Evolutionary conservation across 225 moss, liverwort and hornwort genomes (phyloP).

Genomic region (Lunularia cruciata): DNA sequence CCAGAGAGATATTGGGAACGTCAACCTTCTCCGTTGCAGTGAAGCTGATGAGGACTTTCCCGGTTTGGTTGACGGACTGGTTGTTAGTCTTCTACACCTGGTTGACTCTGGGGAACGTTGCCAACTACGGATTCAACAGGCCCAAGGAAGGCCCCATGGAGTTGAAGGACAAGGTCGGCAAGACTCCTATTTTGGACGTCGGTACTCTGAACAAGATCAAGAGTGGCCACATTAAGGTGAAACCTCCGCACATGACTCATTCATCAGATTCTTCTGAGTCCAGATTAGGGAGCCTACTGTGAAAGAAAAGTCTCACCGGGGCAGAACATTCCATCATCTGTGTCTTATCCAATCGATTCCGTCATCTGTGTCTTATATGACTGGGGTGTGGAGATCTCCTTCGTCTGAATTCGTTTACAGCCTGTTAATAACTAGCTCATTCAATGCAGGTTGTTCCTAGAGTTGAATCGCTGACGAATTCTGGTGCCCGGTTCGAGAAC

Average conservation of each 20-base stretch:
- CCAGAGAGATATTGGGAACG: constrained; percentile 72
- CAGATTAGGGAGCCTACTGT: no score
- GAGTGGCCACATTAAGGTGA: constrained; percentile 76
- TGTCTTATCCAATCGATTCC: no score
- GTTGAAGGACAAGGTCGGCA: constrained; percentile 59
- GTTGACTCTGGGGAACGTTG: constrained; percentile 60
- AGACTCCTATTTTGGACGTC: constrained; percentile 87
- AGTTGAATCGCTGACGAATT: constrained; percentile 48
- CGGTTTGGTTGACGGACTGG: constrained; percentile 74
- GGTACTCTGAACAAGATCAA: constrained; percentile 80
- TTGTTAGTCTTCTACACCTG: constrained; percentile 67
- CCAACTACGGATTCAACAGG: constrained; percentile 61
- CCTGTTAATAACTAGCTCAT: no score
- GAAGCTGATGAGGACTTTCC: constrained; percentile 64
- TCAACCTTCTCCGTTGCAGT: constrained; percentile 81
- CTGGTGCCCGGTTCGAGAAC: constrained; percentile 56
- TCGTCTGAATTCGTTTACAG: no score
- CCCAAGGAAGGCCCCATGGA: constrained; percentile 74
- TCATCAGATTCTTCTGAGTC: no score
- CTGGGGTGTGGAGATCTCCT: neutral
- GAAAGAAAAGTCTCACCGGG: neutral
- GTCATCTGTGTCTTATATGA: no score
- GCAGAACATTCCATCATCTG: no score
- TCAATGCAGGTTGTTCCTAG: constrained; percentile 64
- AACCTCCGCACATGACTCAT: no score